Conservation (phyloP, 768 basidiomycete species). For the Tricholoma flavovirens region DNA sequence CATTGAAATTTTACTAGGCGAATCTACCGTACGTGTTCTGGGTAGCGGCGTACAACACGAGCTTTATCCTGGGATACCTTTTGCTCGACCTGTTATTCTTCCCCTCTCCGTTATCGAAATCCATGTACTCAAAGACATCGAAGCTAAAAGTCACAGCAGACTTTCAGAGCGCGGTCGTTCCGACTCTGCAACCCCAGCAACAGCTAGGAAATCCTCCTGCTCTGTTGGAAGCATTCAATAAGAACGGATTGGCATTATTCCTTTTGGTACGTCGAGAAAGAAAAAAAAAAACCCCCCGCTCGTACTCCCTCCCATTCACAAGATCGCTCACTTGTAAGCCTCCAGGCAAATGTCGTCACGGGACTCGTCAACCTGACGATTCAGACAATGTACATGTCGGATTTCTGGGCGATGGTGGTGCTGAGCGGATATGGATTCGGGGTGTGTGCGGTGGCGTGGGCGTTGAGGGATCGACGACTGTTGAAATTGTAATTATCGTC, state of each 20-base stretch:
- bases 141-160: conserved; percentile 20
- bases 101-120: conserved; percentile 30
- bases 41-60: conserved; percentile 84
- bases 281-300: too few species aligned
- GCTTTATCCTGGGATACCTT: conserved; percentile 79
- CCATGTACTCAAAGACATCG: conserved; percentile 21
- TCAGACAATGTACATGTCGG: conserved; percentile 71
- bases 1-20: conserved; percentile 59
- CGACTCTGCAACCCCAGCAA: conserved; percentile 5
- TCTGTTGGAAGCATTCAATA: conserved; percentile 79
- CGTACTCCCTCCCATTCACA: not conserved
- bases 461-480: conserved; percentile 17
- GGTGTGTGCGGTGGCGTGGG: conserved; percentile 64
- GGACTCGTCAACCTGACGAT: conserved; percentile 79
- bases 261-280: conserved; percentile 54
- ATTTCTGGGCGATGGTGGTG: conserved; percentile 53
- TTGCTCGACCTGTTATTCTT: conserved; percentile 69
- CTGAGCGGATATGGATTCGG: conserved; percentile 54
- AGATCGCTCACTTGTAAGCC: not conserved
- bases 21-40: conserved; percentile 88
- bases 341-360: conserved; percentile 81
- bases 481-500: conserved; percentile 9
- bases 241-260: conserved; percentile 75
- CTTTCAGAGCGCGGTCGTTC: not conserved
- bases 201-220: conserved; percentile 15